Evolutionary conservation across 2,329 filamentous ascomycete species (phyloP).

Genomic region (Myrmaecium sp.): DNA sequence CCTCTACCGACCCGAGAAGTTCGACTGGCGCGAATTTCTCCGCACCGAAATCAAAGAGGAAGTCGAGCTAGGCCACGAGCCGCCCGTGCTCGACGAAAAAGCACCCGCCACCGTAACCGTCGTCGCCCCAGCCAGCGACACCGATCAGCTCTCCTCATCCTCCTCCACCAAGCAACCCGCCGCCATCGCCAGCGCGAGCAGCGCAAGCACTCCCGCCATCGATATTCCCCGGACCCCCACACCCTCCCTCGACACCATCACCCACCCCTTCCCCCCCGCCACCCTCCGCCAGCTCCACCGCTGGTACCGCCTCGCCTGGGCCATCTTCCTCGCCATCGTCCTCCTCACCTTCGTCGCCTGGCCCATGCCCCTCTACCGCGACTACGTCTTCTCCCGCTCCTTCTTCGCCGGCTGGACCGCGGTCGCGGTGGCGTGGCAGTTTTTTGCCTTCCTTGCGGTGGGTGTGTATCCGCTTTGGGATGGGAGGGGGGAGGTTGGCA

Average conservation of each 20-base stretch:
- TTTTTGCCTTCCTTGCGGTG: constrained; percentile 28
- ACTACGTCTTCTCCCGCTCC: constrained; percentile 30
- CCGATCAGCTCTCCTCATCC: no score
- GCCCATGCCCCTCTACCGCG: constrained; percentile 33
- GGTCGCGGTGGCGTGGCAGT: constrained; percentile 32
- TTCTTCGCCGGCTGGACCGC: constrained; percentile 31
- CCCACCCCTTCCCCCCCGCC: constrained; percentile 22
- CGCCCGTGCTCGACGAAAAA: no score
- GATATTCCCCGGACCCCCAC: no score
- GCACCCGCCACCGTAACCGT: no score
- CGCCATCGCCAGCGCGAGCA: no score
- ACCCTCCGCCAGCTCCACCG: constrained; percentile 20
- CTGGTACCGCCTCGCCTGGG: constrained; percentile 17
- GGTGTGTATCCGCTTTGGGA: constrained; percentile 33
- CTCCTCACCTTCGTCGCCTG: constrained; percentile 30
- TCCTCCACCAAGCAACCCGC: no score
- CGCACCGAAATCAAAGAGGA: constrained; percentile 26
- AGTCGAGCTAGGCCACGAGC: no score
- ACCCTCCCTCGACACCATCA: constrained; percentile 9
- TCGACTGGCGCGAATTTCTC: constrained; percentile 24
- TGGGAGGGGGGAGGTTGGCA: constrained; percentile 13
- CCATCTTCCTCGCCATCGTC: constrained; percentile 23
- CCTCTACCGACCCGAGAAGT: constrained; percentile 25
- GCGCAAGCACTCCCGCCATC: no score
- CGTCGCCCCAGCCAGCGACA: no score